Evolutionary conservation across 352 stramenopile genomes (phyloP).

Genomic region (Globisporangium paddicum): DNA sequence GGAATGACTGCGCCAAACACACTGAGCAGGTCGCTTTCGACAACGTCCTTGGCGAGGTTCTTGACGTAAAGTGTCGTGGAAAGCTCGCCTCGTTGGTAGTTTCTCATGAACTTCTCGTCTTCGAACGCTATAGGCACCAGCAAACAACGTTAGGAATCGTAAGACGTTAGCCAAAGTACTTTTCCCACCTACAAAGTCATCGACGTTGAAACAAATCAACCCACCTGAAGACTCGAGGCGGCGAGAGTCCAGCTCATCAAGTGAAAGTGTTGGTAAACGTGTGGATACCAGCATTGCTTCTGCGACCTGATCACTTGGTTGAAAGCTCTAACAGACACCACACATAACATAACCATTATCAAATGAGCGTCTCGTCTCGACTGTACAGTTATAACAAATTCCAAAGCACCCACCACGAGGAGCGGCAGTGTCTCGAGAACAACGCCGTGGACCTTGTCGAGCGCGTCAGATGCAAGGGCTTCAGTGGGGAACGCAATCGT

Average conservation of each 20-base stretch:
- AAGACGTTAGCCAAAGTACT: background rate
- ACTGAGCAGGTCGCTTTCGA: slow-evolving; percentile 32
- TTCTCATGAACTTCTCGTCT: slow-evolving; percentile 62
- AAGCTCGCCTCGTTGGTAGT: slow-evolving; percentile 49
- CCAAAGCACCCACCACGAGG: slow-evolving; percentile 31
- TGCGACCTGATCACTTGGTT: background rate
- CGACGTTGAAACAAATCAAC: background rate
- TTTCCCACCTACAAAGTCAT: background rate
- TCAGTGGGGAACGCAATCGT: slow-evolving; percentile 22
- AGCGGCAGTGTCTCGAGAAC: slow-evolving; percentile 37
- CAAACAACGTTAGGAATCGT: background rate
- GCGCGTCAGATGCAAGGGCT: slow-evolving; percentile 29
- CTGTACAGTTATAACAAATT: background rate
- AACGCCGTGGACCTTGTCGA: slow-evolving; percentile 46
- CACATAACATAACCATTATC: background rate
- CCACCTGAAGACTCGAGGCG: slow-evolving; percentile 10
- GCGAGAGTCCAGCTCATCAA: slow-evolving; percentile 2
- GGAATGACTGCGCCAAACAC: slow-evolving; percentile 50
- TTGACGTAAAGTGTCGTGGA: slow-evolving; percentile 75
- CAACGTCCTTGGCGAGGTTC: slow-evolving; percentile 62
- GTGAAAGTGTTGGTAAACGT: background rate
- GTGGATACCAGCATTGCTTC: background rate
- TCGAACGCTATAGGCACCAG: slow-evolving; percentile 17
- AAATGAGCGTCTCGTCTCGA: background rate
- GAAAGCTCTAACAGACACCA: background rate